Evolutionary conservation across 1,284 basidiomycete genomes (phyloP), one percentile per base, ranked within the genome.

Genomic region (Melampsora americana): DNA sequence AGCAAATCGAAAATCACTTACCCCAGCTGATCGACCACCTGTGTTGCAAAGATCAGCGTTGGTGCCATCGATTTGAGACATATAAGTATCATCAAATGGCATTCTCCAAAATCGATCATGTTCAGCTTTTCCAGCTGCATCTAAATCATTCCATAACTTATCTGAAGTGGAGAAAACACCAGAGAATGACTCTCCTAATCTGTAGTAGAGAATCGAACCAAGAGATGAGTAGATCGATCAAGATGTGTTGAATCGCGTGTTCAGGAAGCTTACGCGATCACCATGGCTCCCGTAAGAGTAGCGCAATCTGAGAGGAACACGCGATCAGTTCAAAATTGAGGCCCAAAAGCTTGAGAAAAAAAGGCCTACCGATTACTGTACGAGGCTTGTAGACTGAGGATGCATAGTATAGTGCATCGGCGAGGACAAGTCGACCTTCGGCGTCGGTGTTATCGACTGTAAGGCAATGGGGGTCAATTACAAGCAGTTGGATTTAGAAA

Each of bases 371-470:
- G 78, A 95, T 87, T 46, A 94, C 84, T 0, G 90, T 92, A 81
- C 91, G 89, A 0, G 92, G 89, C 82, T 90, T 90, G 85, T 87
- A 92, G 66, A 87, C 86, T 7, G 90, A 89, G 0, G 89, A 88
- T n/a, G 88, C 88, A 82, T 94, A 95, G 82, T 91, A 91, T 66
- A 95, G 87, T 2, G 92, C 91, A 82, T 95, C 92, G 86, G 82
- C 81, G n/a, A 81, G 71, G 28, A 94, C 86, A 28, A 95, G 85
- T 35, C 93, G 88, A 23, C 93, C 92, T 81, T 93, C 91, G 4
- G 92, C 92, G 81, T 93, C 92, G 0, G 73, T 75, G 66, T 75
- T 75, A 26, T 75, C 73, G 59, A 75, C 71, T 74, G n/a, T 35
- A 35, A 35, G 35, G 9, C 35, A 35, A 35, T 35, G 35, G 35